Base-by-base conservation (phyloP, 352 stramenopile species). In the Pythium pectinolyticum region DNA sequence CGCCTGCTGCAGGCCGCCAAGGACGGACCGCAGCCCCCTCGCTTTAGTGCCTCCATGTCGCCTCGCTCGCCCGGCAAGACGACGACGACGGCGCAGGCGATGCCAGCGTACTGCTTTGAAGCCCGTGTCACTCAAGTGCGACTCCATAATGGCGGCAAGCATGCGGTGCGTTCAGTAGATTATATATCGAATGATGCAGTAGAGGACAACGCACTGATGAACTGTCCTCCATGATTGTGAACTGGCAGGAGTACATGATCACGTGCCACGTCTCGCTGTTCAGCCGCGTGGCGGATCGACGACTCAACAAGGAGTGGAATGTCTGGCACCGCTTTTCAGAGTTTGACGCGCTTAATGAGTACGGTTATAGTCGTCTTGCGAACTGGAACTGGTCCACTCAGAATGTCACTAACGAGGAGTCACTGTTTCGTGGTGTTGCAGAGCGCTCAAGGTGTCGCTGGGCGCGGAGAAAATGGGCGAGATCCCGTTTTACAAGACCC, bases 281-380 rank as follows among this genome's bases (percentile, higher is more conserved):
- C 52, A 90, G 77, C 59, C 77, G 75, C 28, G 46, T 78, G 40
- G 66, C 71, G 3, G 70, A 69, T 15, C 72, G 76, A 2, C 69
- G 78, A 25, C 30, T 90, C 35, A 67, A 70, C 14, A 90, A 88
- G 48, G 72, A 86, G 41, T 89, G 79, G 82, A 70, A 64, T 28
- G 41, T 90, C n/a, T 89, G 79, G 79, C 75, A 80, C 20, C 78
- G 82, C 10, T 89, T 86, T 54, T 82, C 82, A 14, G 67, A 86
- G 50, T 89, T 90, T 59, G 73, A 88, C 27, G 70, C 74, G 35
- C 64, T 90, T 11, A 58, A 86, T 40, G 66, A 83, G 81, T 88
- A 58, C 25, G 66, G n/a, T n/a, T n/a, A n/a, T n/a, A n/a, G n/a
- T n/a, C n/a, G n/a, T n/a, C n/a, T n/a, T n/a, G n/a, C n/a, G n/a